Base-by-base conservation (phyloP, 306 rosid genomes). In the Trifolium subterraneum region DNA sequence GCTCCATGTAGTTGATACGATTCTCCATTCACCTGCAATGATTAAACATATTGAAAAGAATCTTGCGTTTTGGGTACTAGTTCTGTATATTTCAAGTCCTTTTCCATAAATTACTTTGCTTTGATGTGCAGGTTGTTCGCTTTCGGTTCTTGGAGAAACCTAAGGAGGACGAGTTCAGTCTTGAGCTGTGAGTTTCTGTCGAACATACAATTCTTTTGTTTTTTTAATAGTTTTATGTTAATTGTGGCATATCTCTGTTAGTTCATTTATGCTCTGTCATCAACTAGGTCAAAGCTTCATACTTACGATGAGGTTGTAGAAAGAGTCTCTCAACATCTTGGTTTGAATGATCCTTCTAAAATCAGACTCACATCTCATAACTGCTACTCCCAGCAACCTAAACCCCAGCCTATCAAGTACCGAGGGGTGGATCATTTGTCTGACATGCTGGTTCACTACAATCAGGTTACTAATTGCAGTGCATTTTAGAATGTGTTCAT, bases 61-160 rank as follows among this genome's bases (percentile, higher is more conserved):
- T 19, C 64, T 56, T 41, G 31, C 39, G 13, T 11, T 68, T 27
- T 72, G 16, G 14, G 48, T 64, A 52, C 41, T 75, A n/a, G 52
- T 64, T 44, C 14, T 20, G 7, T 38, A 9, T 16, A 22, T 64
- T 45, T 68, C 20, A 14, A 18, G 39, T 33, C 60, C 48, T 55
- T 47, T 68, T 78, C 31, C 41, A 18, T 68, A 22, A 56, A 13
- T 70, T 44, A 42, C 5, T 51, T 58, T 52, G 22, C 59, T 72
- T 51, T 76, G 76, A 78, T 84, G 31, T 84, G 54, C 81, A 93
- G 98, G 84, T 91, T 76, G 98, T 93, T 74, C 98, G 79, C 81
- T 93, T 91, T 72, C 91, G 98, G 52, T 84, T 77, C 67, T 81
- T 93, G 83, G 96, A 91, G 85, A 91, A 82, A 77, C 97, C 98